Percentiles rank a stretch among this genome's conserved stretches.
phyloP scores from a whole-genome alignment of 1,284 basidiomycete genomes.

The Trametes sp. region DNA sequence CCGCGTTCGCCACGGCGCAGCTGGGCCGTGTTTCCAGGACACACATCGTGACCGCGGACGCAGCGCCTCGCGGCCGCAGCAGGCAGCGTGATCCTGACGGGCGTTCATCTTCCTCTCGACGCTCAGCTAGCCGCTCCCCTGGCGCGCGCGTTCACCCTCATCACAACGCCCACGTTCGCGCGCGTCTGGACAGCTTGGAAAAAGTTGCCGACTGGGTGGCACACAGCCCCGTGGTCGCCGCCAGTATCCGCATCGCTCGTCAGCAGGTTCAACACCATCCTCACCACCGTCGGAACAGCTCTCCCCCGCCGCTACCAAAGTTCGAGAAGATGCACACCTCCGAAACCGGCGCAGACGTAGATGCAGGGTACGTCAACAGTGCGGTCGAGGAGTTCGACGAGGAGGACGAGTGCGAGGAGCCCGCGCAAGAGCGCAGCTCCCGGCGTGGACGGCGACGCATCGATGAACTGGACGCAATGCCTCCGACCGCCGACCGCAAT shows the following conservation, averaged over 20 bases:
- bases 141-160: slow-evolving; percentile 31
- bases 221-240: slow-evolving; percentile 39
- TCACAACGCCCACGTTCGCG: slow-evolving; percentile 33
- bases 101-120: slow-evolving; percentile 40
- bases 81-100: slow-evolving; percentile 38
- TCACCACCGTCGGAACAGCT: slow-evolving; percentile 38
- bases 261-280: slow-evolving; percentile 26
- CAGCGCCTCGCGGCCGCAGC: slow-evolving; percentile 39
- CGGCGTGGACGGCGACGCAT: slow-evolving; percentile 36
- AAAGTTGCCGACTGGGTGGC: slow-evolving; percentile 45
- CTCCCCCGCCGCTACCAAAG: slow-evolving; percentile 37
- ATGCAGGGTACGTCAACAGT: slow-evolving; percentile 14
- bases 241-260: slow-evolving; percentile 23
- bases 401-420: slow-evolving; percentile 23
- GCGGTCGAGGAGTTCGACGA: slow-evolving; percentile 30
- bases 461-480: slow-evolving; percentile 37
- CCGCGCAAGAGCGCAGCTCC: slow-evolving; percentile 5
- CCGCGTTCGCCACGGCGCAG: slow-evolving; percentile 38
- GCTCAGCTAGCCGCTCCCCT: slow-evolving; percentile 39
- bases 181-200: slow-evolving; percentile 44
- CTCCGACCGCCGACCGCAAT: slow-evolving; percentile 21
- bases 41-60: slow-evolving; percentile 26
- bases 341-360: slow-evolving; percentile 32
- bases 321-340: slow-evolving; percentile 32
- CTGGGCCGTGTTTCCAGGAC: slow-evolving; percentile 26